Percentiles rank a stretch among this genome's conserved stretches.
Conservation (phyloP, 148 eudicot species). For the Euryodendron excelsum region DNA sequence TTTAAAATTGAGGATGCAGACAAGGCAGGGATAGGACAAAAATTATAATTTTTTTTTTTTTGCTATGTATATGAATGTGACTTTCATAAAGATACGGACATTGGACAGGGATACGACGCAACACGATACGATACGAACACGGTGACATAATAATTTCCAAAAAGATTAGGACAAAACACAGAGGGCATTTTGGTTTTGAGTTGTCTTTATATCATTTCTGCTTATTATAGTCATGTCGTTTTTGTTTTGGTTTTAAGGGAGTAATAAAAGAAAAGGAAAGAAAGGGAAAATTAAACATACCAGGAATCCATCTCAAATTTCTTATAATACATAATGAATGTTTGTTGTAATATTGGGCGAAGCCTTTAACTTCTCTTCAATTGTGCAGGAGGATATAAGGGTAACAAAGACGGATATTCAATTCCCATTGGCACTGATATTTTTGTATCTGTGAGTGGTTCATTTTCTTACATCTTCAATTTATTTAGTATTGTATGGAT, state of each 20-base stretch:
- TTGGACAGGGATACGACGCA: too few species aligned
- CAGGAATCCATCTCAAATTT: background rate
- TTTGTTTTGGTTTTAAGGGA: background rate
- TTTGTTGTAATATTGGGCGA: background rate
- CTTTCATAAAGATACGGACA: too few species aligned
- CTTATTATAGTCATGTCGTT: background rate
- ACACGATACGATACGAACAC: too few species aligned
- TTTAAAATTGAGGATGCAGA: too few species aligned
- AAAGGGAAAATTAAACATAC: background rate
- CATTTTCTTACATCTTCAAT: slow-evolving; percentile 9
- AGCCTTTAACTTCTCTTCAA: slow-evolving; percentile 9
- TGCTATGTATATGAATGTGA: too few species aligned
- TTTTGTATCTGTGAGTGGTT: slow-evolving; percentile 73
- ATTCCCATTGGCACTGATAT: slow-evolving; percentile 92
- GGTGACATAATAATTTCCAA: too few species aligned
- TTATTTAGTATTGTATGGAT: background rate
- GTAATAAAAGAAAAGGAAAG: slow-evolving; percentile 4
- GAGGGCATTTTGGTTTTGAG: background rate
- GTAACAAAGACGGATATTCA: slow-evolving; percentile 67
- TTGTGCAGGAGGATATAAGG: slow-evolving; percentile 79
- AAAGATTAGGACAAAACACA: too few species aligned
- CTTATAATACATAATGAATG: background rate
- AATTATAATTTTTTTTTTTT: too few species aligned
- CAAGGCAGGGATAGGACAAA: too few species aligned
- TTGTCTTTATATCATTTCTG: background rate